Base-by-base conservation (phyloP, 2,329 filamentous ascomycete genomes). In the Helicocarpus griseus region DNA sequence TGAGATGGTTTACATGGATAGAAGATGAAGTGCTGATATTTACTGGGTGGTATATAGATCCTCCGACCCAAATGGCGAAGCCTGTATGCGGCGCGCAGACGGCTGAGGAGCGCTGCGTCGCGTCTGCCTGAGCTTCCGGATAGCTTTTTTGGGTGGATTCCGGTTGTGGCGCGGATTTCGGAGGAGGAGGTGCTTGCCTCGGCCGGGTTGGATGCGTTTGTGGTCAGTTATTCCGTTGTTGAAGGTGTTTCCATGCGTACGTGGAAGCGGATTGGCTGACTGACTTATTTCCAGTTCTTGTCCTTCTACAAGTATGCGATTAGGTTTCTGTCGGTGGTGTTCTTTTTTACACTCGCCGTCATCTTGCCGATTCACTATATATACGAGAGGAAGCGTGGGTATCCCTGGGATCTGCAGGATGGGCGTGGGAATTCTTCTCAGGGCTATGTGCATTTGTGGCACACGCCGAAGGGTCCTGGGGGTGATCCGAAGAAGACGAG, bases 301-400 rank as follows among this genome's bases (percentile, higher is more conserved):
- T 81, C 85, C 14, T 98, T 98, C 70, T 97, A 96, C 77, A 94
- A 90, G 66, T 93, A 97, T 82, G 85, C 91, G 11, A 87, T 89
- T 58, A 87, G 86, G 56, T 86, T 96, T 59, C 83, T 97, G 48
- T 73, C 80, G 14, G 73, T 86, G 48, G 86, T 94, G 61, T 80
- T 93, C 52, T 81, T 95, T 67, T 89, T 97, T 62, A 85, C 90
- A 26, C 75, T 86, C 33, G 76, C 80, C 14, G 80, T 98, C 3
- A 85, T 98, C 58, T 84, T 85, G 56, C 94, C 93, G 0, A 86
- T 98, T 53, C 94, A 97, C 64, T 77, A 79, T 53, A 79, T 80
- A 54, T 94, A 78, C 52, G 72, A 70, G 3, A 71, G 70, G n/a
- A 62, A 71, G 51, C 67, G 63, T 40, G 63, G 74, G 24, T 51